phyloP scores from a whole-genome alignment of 495 filamentous ascomycete genomes.

The Podospora pseudoanserina region DNA sequence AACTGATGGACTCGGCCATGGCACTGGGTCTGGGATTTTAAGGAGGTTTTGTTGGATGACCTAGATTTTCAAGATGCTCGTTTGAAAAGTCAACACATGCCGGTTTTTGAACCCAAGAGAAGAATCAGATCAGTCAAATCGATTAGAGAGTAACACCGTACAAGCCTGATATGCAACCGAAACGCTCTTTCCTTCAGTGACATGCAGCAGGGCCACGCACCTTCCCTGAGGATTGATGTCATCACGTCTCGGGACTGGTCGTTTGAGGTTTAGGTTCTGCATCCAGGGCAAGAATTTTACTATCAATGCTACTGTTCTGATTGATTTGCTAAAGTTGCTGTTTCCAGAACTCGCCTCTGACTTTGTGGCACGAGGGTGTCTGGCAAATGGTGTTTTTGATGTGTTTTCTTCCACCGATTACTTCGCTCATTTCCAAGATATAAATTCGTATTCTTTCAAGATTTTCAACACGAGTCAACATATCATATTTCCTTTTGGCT shows the following conservation, averaged over 20 bases:
- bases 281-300: not conserved
- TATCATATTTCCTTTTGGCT: too few species aligned
- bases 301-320: not conserved
- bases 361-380: not conserved
- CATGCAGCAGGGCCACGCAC: not conserved
- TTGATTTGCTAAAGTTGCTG: not conserved
- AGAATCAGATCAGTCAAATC: not conserved
- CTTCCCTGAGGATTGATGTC: not conserved
- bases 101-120: not conserved
- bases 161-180: not conserved
- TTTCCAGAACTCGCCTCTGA: not conserved
- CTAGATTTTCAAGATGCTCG: too few species aligned
- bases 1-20: not conserved
- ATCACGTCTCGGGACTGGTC: not conserved
- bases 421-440: too few species aligned
- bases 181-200: not conserved
- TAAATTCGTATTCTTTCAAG: too few species aligned
- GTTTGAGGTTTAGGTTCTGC: not conserved
- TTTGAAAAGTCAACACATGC: not conserved
- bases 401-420: not conserved
- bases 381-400: not conserved
- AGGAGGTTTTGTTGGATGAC: too few species aligned
- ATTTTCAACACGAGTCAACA: too few species aligned
- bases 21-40: too few species aligned
- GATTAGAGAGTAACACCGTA: not conserved